A percentile compares a stretch with the other conserved stretches of the same genome.
Evolutionary conservation across 805 yeast species (phyloP).

Genomic region (Candida nanaspora): DNA sequence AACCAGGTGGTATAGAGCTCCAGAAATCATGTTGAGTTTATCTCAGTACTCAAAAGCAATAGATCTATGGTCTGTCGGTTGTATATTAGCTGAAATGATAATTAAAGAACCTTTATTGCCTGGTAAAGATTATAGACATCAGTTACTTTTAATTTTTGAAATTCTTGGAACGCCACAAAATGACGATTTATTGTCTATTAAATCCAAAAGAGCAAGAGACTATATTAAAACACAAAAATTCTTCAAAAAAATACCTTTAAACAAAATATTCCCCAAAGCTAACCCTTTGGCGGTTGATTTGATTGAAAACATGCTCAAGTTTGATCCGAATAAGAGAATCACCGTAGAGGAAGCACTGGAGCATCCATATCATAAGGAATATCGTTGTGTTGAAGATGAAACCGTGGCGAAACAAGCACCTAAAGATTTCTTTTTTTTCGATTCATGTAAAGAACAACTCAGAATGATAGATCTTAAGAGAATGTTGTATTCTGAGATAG

Average conservation of each 20-base stretch:
- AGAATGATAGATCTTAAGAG: slow-evolving; percentile 69
- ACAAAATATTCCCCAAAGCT: slow-evolving; percentile 39
- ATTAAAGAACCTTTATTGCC: slow-evolving; percentile 61
- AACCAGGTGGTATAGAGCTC: slow-evolving; percentile 81
- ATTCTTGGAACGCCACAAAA: slow-evolving; percentile 66
- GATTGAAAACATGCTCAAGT: slow-evolving; percentile 65
- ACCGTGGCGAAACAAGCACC: slow-evolving; percentile 81
- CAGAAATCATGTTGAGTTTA: slow-evolving; percentile 71
- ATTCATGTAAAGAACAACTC: slow-evolving; percentile 71
- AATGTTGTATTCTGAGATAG: slow-evolving; percentile 75
- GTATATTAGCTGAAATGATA: slow-evolving; percentile 67
- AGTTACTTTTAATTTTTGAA: slow-evolving; percentile 56
- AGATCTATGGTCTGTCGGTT: slow-evolving; percentile 78
- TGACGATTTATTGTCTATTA: slow-evolving; percentile 69
- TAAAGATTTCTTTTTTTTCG: slow-evolving; percentile 84
- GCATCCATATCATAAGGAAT: slow-evolving; percentile 69
- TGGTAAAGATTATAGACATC: slow-evolving; percentile 69
- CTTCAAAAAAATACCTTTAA: slow-evolving; percentile 48
- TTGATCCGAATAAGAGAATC: slow-evolving; percentile 77
- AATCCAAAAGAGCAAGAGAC: slow-evolving; percentile 69
- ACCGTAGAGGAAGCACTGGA: slow-evolving; percentile 74
- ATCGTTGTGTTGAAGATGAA: slow-evolving; percentile 79
- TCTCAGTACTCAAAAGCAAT: slow-evolving; percentile 71
- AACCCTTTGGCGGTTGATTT: slow-evolving; percentile 52
- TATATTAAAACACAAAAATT: slow-evolving; percentile 64